Conservation (phyloP, 306 rosid genomes). For the Citrullus colocynthis region DNA sequence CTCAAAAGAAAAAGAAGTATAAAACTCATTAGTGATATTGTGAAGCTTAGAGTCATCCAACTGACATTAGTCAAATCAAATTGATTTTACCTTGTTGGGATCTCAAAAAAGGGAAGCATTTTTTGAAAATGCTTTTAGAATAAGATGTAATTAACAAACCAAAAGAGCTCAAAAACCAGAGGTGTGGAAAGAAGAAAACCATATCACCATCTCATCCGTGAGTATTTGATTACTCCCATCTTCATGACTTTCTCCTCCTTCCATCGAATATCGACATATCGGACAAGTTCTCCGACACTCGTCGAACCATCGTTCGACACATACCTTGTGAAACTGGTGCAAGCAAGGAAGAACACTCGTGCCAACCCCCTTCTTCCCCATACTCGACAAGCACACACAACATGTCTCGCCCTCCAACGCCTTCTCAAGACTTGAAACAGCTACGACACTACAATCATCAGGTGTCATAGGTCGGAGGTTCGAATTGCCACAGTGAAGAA, state of each 20-base stretch:
- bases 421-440: neutral
- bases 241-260: constrained; percentile 18
- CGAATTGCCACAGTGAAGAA: neutral
- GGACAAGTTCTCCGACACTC: constrained; percentile 63
- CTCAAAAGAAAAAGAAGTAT: neutral
- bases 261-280: constrained; percentile 68
- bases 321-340: constrained; percentile 64
- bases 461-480: neutral
- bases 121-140: neutral
- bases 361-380: constrained; percentile 14
- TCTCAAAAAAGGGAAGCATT: neutral
- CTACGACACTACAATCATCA: neutral
- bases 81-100: neutral
- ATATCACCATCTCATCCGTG: constrained; percentile 79
- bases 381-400: constrained; percentile 65
- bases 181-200: constrained; percentile 89
- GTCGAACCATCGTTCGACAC: constrained; percentile 69
- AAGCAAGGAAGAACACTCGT: constrained; percentile 60
- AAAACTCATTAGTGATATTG: neutral
- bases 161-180: constrained; percentile 41
- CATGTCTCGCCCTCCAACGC: constrained; percentile 15
- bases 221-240: constrained; percentile 23
- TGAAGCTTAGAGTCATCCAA: neutral
- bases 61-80: neutral
- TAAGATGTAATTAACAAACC: neutral